phyloP scores from a whole-genome alignment of 441 rosid species.

The Aleurites moluccanus region DNA sequence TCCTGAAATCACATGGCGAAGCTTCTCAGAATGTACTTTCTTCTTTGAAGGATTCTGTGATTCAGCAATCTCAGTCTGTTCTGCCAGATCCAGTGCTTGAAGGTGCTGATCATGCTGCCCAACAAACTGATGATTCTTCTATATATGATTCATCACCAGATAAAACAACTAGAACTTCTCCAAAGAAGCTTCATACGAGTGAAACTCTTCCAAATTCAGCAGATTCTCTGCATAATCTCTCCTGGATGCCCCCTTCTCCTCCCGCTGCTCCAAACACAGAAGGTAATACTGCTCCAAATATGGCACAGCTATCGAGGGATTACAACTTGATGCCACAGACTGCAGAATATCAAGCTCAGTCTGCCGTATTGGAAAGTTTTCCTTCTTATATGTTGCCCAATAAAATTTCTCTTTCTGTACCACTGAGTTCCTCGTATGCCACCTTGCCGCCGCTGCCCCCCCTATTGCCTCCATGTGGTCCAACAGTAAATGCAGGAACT shows the following conservation, averaged over 20 bases:
- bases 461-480: conserved; percentile 21
- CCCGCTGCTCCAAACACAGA: conserved; percentile 17
- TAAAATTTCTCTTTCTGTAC: conserved; percentile 32
- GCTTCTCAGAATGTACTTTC: conserved; percentile 24
- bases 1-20: conserved; percentile 21
- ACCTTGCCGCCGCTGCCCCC: conserved; percentile 32
- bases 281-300: conserved; percentile 24
- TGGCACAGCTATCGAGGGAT: conserved; percentile 25
- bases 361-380: conserved; percentile 33
- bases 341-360: conserved; percentile 30
- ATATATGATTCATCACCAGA: conserved; percentile 33
- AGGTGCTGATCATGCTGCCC: conserved; percentile 28
- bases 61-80: conserved; percentile 26
- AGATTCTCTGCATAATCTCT: conserved; percentile 27
- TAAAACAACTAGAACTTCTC: conserved; percentile 27
- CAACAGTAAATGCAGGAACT: conserved; percentile 19
- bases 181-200: conserved; percentile 22
- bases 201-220: conserved; percentile 24
- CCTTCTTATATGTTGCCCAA: conserved; percentile 40
- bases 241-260: conserved; percentile 22
- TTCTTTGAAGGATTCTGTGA: conserved; percentile 21
- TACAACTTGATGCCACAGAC: conserved; percentile 19
- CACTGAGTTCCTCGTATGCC: conserved; percentile 31
- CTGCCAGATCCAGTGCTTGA: conserved; percentile 26
- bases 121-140: conserved; percentile 36